Base-by-base conservation (phyloP, 2,329 filamentous ascomycete species). In the Knoxdaviesia capensis region DNA sequence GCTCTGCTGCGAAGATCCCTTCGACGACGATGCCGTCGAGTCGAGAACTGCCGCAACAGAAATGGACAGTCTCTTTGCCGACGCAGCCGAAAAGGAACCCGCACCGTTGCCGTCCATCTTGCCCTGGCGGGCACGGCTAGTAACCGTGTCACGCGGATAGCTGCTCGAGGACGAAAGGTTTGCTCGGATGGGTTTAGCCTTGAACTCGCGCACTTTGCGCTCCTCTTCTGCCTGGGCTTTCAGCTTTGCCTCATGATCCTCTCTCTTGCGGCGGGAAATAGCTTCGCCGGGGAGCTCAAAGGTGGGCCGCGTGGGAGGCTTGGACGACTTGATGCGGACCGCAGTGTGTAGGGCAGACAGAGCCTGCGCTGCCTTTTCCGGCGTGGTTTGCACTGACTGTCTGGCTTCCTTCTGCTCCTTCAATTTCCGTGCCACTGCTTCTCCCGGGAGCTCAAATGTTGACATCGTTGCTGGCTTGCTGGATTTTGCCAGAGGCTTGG, bases 251-350 rank as follows among this genome's bases (percentile, higher is more conserved):
- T 75, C 66, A 43, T 65, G 62, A 51, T 72, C 61, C 56, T 77
- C 64, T 48, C 66, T 60, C 57, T 74, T 71, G 31, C 63, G 59
- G 2, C 65, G 59, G 3, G 67, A 70, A 40, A 77, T 68, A 4
- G 68, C 69, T 50, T 79, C 75, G 6, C 74, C 74, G 0, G 74
- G 73, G 37, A 80, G 61, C 55, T 77, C 72, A 55, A 78, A 79
- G 5, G 57, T 64, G 7, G 74, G 63, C 29, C 64, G 64, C 1
- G 69, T 69, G 11, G 65, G 62, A n/a, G 60, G 55, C 49, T 66
- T 76, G 39, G 55, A 61, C 20, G 66, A 69, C 50, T 64, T 71
- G 40, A 63, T 56, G 45, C 65, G 30, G 6, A 36, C 43, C 8
- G 41, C 40, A 2, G 36, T 38, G 30, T 41, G 40, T 30, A 42